phyloP scores from a whole-genome alignment of 257 asterid species.

The Nicotiana undulata region DNA sequence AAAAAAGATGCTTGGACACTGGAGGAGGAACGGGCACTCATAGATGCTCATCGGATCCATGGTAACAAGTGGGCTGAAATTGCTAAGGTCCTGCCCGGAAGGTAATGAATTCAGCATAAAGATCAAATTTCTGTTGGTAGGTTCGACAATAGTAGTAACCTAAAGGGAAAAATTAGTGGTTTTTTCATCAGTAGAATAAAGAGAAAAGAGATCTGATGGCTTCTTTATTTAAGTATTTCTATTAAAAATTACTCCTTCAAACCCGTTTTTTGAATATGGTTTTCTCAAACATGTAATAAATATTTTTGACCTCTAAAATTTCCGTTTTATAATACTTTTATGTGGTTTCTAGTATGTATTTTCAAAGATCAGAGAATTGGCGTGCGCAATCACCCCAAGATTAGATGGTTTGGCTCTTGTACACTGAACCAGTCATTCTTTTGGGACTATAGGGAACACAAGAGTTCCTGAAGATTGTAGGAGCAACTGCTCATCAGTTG shows the following conservation, averaged over 20 bases:
- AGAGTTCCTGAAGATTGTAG: background rate
- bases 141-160: background rate
- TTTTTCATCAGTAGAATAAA: background rate
- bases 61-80: constrained; percentile 99
- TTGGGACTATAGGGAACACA: background rate
- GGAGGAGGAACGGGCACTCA: constrained; percentile 88
- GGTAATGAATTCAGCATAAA: constrained; percentile 36
- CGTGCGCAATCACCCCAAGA: background rate
- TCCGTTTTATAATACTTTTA: background rate
- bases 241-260: background rate
- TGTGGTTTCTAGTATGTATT: background rate
- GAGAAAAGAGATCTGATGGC: background rate
- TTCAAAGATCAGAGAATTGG: background rate
- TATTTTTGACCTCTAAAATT: background rate
- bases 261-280: background rate
- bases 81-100: constrained; percentile 94
- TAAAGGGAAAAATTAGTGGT: background rate
- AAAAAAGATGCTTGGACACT: constrained; percentile 94
- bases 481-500: background rate
- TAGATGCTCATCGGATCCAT: constrained; percentile 72
- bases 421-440: background rate
- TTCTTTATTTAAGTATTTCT: background rate
- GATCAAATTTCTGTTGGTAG: background rate
- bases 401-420: background rate
- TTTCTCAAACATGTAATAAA: background rate